These are phyloP conservation scores for Casuarina glauca DNA, from an alignment of 306 rosid genomes.

Conservation along the genomic window DNA sequence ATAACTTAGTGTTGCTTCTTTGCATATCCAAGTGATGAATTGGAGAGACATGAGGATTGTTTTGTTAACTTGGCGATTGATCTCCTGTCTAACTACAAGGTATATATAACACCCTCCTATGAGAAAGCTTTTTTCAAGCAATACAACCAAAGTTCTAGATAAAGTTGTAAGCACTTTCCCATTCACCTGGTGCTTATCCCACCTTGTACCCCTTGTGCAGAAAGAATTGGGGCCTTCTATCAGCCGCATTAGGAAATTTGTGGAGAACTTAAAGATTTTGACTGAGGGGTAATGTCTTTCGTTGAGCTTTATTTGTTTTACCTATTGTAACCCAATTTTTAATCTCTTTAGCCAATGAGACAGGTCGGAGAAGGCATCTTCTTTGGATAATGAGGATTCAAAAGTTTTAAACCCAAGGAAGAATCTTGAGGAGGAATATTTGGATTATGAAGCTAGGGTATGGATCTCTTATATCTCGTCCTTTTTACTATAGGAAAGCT, in stretches of 20 bases:
- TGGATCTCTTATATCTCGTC: slow-evolving; percentile 1
- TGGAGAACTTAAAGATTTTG: slow-evolving; percentile 74
- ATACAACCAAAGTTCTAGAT: neutral
- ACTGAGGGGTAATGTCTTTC: slow-evolving; percentile 55
- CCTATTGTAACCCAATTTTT: slow-evolving; percentile 23
- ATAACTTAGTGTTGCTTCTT: slow-evolving; percentile 24
- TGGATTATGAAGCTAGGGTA: slow-evolving; percentile 87
- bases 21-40: slow-evolving; percentile 67
- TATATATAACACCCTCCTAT: slow-evolving; percentile 27
- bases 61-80: slow-evolving; percentile 68
- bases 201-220: slow-evolving; percentile 49
- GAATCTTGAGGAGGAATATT: slow-evolving; percentile 92
- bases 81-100: slow-evolving; percentile 87
- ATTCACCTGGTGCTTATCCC: neutral
- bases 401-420: slow-evolving; percentile 63
- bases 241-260: slow-evolving; percentile 63
- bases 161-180: slow-evolving; percentile 8
- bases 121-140: slow-evolving; percentile 11
- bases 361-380: slow-evolving; percentile 54
- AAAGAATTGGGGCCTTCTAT: slow-evolving; percentile 85
- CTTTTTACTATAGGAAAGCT: neutral
- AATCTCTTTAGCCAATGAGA: slow-evolving; percentile 32
- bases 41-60: slow-evolving; percentile 86
- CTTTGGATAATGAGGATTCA: slow-evolving; percentile 55
- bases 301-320: slow-evolving; percentile 18